Conservation (phyloP, 257 asterid genomes). For the Salvia hispanica region DNA sequence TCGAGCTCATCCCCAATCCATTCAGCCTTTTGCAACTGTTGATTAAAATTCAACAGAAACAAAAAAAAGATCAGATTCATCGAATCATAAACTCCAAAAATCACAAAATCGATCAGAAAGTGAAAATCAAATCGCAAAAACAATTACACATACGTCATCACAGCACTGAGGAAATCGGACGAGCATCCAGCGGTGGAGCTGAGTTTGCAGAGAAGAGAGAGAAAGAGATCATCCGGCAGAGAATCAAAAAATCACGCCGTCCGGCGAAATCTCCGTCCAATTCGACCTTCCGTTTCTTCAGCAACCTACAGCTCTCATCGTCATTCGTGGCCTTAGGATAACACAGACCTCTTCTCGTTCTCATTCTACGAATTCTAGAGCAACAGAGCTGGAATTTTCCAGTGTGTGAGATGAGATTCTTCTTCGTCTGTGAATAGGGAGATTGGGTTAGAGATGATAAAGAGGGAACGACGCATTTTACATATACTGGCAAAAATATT, state of each 20-base stretch:
- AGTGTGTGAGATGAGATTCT: conserved; percentile 18
- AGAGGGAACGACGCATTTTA: conserved; percentile 25
- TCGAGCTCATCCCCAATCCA: conserved; percentile 54
- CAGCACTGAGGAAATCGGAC: conserved; percentile 75
- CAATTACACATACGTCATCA: too few relatives aligned
- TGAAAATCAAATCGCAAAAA: too few relatives aligned
- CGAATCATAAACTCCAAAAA: too few relatives aligned
- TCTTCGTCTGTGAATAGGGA: not conserved
- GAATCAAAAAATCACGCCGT: conserved; percentile 59
- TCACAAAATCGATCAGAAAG: conserved; percentile 34
- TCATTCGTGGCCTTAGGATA: conserved; percentile 47
- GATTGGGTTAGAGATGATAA: conserved; percentile 20
- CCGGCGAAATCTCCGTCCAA: conserved; percentile 38
- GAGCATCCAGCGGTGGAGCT: conserved; percentile 60
- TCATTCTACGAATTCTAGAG: conserved; percentile 36
- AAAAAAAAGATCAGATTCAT: too few relatives aligned
- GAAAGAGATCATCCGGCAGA: conserved; percentile 77
- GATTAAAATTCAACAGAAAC: too few relatives aligned
- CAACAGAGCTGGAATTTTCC: not conserved
- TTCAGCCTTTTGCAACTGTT: conserved; percentile 77
- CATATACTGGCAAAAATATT: conserved; percentile 25
- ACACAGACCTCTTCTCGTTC: conserved; percentile 57
- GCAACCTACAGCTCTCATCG: not conserved
- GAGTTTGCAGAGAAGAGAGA: conserved; percentile 60
- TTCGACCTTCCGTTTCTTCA: conserved; percentile 34